Evolutionary conservation across 352 stramenopile genomes (phyloP).

Genomic region (Phytophthora idaei): DNA sequence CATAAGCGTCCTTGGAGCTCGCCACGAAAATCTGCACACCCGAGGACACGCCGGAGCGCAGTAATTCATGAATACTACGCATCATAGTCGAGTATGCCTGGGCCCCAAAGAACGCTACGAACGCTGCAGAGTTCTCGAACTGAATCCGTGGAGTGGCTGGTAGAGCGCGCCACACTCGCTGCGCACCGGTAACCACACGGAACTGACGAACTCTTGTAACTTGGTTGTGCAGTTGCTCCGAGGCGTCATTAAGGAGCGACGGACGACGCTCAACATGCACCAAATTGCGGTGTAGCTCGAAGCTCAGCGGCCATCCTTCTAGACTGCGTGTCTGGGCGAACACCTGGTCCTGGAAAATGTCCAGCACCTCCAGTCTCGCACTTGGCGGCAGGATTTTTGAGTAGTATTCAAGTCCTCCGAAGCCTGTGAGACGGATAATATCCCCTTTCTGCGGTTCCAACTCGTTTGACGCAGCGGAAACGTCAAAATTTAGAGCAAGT

Average conservation of each 20-base stretch:
- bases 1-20: slow-evolving; percentile 46
- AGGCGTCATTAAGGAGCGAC: slow-evolving; percentile 57
- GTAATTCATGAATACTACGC: slow-evolving; percentile 40
- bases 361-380: slow-evolving; percentile 60
- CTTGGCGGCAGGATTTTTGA: slow-evolving; percentile 56
- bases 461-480: slow-evolving; percentile 35
- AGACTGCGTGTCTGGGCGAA: slow-evolving; percentile 59
- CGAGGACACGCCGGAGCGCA: slow-evolving; percentile 45
- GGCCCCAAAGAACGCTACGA: slow-evolving; percentile 48
- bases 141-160: slow-evolving; percentile 49
- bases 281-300: slow-evolving; percentile 73
- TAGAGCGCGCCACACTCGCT: slow-evolving; percentile 54
- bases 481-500: slow-evolving; percentile 62
- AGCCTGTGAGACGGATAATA: slow-evolving; percentile 61
- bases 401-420: slow-evolving; percentile 74
- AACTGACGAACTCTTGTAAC: slow-evolving; percentile 56
- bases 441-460: slow-evolving; percentile 60
- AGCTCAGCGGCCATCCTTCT: slow-evolving; percentile 65
- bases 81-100: slow-evolving; percentile 50
- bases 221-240: slow-evolving; percentile 59
- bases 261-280: slow-evolving; percentile 66
- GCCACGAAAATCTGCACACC: slow-evolving; percentile 46
- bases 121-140: slow-evolving; percentile 50
- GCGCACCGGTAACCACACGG: slow-evolving; percentile 39
- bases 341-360: slow-evolving; percentile 72